A percentile compares a stretch with the other conserved stretches of the same genome.
These are phyloP conservation scores for Chaetomium strumarium DNA, from an alignment of 2,329 filamentous ascomycete species.

Conservation along the genomic window DNA sequence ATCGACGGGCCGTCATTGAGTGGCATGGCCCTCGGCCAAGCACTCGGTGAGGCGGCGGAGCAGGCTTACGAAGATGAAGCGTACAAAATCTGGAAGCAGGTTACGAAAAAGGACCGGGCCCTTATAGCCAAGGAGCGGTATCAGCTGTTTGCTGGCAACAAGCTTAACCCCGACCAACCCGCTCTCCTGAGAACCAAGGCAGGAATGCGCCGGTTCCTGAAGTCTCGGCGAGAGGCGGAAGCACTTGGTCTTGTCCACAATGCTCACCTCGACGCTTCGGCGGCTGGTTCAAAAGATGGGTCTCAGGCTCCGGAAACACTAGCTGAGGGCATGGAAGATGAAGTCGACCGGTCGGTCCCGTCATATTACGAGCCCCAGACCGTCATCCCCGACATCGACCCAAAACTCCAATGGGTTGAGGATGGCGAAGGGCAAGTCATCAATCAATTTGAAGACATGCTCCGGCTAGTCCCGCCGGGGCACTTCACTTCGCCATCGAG, in stretches of 20 bases:
- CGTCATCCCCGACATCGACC: constrained; percentile 75
- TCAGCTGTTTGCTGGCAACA: constrained; percentile 77
- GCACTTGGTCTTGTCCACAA: constrained; percentile 38
- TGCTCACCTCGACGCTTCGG: constrained; percentile 38
- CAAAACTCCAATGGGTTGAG: constrained; percentile 78
- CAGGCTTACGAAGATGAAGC: constrained; percentile 86
- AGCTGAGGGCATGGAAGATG: constrained; percentile 90
- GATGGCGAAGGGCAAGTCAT: constrained; percentile 85
- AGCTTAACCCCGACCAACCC: constrained; percentile 79
- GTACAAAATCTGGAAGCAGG: constrained; percentile 97
- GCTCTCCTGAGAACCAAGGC: constrained; percentile 79
- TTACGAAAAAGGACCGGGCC: constrained; percentile 93
- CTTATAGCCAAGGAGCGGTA: constrained; percentile 78
- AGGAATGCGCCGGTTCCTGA: constrained; percentile 83
- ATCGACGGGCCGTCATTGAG: constrained; percentile 71
- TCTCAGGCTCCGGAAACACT: constrained; percentile 63
- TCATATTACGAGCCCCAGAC: constrained; percentile 92
- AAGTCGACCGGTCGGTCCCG: constrained; percentile 76
- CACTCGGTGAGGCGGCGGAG: constrained; percentile 61
- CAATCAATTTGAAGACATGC: constrained; percentile 78
- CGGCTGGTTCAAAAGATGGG: constrained; percentile 43
- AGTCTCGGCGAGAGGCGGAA: constrained; percentile 67
- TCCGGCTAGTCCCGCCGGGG: constrained; percentile 69
- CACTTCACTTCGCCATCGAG: constrained; percentile 71
- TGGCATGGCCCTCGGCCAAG: constrained; percentile 57